Evolutionary conservation across 495 filamentous ascomycete species (phyloP), one percentile per base, ranked within the genome.

Genomic region (Pyrenopolyporus hunteri): DNA sequence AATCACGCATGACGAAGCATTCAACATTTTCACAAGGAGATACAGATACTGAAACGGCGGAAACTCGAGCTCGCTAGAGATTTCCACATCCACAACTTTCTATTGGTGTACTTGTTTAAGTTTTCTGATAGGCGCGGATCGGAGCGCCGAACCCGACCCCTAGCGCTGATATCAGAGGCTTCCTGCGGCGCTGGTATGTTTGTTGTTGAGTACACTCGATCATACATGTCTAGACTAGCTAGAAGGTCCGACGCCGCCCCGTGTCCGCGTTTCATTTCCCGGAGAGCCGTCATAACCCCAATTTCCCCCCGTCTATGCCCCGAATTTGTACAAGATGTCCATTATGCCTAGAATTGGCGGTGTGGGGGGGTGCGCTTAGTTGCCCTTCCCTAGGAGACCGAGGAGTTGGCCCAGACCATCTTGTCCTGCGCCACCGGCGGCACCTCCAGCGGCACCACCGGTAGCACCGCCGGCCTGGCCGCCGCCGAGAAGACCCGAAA

Each of bases 221-320:
- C 57, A 49, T 63, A 56, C 54, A 63, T 54, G 57, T 63, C 63
- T 69, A 69, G 66, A 54, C 66, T 69, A 66, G 66, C 66, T 69
- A 69, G 63, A 63, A 44, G 6, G 33, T 33, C 36, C 25, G 22
- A 28, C 25, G 19, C 44, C 53, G 52, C 28, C 40, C 16, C 5
- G 19, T 47, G 40, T 46, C 29, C 37, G 28, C 31, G 16, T 35
- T 48, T 48, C 39, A 14, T 35, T 28, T 25, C 47, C 42, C 55
- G 28, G 33, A 40, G 19, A 28, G 42, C 17, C 50, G 20, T 36
- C 23, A 22, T 37, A 42, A 52, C 19, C 37, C 56, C 29, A 16
- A 35, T 53, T 40, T 57, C 47, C 19, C 37, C 56, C 29, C 19
- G 35, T 53, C 46, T 57, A 57, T 66, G 14, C 39, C 49, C 22